Conservation (phyloP, 2,329 filamentous ascomycete genomes). For the Nothomitra cinnamomea region DNA sequence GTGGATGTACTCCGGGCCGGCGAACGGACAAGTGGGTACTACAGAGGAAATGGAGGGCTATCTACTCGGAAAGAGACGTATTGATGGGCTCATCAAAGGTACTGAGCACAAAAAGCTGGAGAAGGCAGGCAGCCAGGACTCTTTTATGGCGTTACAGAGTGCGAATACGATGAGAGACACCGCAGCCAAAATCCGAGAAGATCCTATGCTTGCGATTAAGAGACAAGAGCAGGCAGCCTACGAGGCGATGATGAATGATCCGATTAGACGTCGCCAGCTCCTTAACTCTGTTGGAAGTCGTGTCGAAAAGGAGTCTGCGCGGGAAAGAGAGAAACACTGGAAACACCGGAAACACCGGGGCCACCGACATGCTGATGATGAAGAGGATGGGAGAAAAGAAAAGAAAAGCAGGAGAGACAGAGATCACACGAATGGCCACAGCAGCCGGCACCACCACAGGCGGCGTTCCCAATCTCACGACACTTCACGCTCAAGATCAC, state of each 20-base stretch:
- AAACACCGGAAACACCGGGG: slow-evolving; percentile 15
- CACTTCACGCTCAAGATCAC: slow-evolving; percentile 5
- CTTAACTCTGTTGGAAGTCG: slow-evolving; percentile 32
- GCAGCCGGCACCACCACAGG: slow-evolving; percentile 10
- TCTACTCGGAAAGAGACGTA: slow-evolving; percentile 76
- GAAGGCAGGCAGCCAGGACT: slow-evolving; percentile 51
- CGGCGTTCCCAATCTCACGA: slow-evolving; percentile 10
- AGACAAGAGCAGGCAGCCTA: slow-evolving; percentile 73
- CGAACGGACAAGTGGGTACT: slow-evolving; percentile 54
- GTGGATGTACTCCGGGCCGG: slow-evolving; percentile 94
- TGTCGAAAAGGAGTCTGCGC: slow-evolving; percentile 18
- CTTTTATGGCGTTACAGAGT: slow-evolving; percentile 44
- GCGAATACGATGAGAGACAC: slow-evolving; percentile 65
- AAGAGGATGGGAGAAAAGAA: slow-evolving; percentile 12
- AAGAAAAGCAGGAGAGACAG: slow-evolving; percentile 5
- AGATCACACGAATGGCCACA: slow-evolving; percentile 26
- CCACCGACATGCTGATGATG: slow-evolving; percentile 1
- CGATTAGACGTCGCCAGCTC: slow-evolving; percentile 48
- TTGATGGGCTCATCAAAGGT: slow-evolving; percentile 73
- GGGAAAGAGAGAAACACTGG: slow-evolving; percentile 18
- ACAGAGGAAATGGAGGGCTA: slow-evolving; percentile 88
- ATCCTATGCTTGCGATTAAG: slow-evolving; percentile 86
- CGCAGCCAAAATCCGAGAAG: slow-evolving; percentile 71
- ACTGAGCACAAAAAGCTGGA: slow-evolving; percentile 66
- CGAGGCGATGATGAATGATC: slow-evolving; percentile 64